Percentiles rank a stretch among this genome's conserved stretches.
Evolutionary conservation across 345 rosid species (phyloP).

Genomic region (Rhizophora mangle): DNA sequence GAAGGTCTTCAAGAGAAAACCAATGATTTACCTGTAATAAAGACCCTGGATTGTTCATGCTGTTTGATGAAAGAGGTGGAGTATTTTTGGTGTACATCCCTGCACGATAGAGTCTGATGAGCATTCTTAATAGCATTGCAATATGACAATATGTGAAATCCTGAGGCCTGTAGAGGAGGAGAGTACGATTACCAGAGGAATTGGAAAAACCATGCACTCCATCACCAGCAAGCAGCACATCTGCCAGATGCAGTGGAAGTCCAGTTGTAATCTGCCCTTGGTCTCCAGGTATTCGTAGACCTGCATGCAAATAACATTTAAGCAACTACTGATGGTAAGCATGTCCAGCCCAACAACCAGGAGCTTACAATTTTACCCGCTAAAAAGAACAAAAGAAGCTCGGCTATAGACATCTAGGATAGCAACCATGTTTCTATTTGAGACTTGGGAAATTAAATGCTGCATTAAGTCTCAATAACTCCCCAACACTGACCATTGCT

Average conservation of each 20-base stretch:
- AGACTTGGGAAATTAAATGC: neutral
- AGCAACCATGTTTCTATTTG: no score
- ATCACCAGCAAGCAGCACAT: conserved; percentile 55
- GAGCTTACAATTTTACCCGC: conserved; percentile 11
- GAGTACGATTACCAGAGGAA: conserved; percentile 44
- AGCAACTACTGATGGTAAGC: conserved; percentile 3
- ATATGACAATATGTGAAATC: neutral
- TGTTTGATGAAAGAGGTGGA: conserved; percentile 56
- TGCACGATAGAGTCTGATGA: conserved; percentile 25
- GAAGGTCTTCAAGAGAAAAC: neutral
- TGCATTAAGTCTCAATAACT: neutral
- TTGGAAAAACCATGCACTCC: conserved; percentile 56
- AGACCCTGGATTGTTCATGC: conserved; percentile 53
- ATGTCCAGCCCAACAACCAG: neutral
- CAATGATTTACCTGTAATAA: conserved; percentile 59
- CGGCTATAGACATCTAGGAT: neutral
- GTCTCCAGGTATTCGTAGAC: conserved; percentile 68
- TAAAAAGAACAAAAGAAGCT: neutral
- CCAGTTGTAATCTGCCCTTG: conserved; percentile 75
- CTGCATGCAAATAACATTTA: conserved; percentile 37
- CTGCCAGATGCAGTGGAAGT: conserved; percentile 83
- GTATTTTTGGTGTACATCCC: conserved; percentile 68
- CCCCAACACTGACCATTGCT: no score
- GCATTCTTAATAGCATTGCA: conserved; percentile 1
- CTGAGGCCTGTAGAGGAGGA: neutral